phyloP scores from a whole-genome alignment of 148 eudicot species.

The Beta vulgaris region DNA sequence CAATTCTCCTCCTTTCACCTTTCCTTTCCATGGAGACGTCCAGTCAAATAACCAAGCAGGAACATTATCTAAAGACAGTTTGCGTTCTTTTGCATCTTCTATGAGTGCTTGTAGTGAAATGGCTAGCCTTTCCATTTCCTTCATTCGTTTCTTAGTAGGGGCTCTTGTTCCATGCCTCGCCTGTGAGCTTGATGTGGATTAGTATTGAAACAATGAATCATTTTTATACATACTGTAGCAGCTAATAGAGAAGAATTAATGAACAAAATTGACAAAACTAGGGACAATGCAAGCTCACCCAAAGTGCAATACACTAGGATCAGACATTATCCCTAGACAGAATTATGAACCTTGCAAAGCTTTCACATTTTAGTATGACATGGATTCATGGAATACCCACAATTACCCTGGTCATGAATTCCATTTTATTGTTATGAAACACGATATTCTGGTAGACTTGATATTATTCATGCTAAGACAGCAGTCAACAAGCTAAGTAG shows the following conservation, averaged over 20 bases:
- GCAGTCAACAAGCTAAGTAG: background rate
- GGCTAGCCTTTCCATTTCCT: slow-evolving; percentile 59
- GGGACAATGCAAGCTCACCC: background rate
- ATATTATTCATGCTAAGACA: background rate
- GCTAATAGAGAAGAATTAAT: background rate
- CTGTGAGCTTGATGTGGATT: slow-evolving; percentile 36
- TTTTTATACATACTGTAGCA: background rate
- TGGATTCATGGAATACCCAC: background rate
- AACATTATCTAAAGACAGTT: slow-evolving; percentile 42
- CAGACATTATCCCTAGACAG: background rate
- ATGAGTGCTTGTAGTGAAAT: slow-evolving; percentile 52
- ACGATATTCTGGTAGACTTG: background rate
- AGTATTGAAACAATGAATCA: background rate
- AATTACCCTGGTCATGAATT: background rate
- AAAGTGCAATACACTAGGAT: background rate
- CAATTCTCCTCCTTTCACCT: slow-evolving; percentile 81
- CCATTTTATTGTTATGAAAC: background rate
- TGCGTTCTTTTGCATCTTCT: slow-evolving; percentile 55
- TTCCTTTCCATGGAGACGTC: slow-evolving; percentile 95
- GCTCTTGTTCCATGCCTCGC: slow-evolving; percentile 98
- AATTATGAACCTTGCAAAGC: background rate
- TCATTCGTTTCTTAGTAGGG: slow-evolving; percentile 83
- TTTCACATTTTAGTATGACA: background rate
- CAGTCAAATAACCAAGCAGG: slow-evolving; percentile 86
- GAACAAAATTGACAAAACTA: background rate